A percentile compares a stretch with the other conserved stretches of the same genome.
phyloP scores from a whole-genome alignment of 208 protist genomes.

The Strigomonas culicis region DNA sequence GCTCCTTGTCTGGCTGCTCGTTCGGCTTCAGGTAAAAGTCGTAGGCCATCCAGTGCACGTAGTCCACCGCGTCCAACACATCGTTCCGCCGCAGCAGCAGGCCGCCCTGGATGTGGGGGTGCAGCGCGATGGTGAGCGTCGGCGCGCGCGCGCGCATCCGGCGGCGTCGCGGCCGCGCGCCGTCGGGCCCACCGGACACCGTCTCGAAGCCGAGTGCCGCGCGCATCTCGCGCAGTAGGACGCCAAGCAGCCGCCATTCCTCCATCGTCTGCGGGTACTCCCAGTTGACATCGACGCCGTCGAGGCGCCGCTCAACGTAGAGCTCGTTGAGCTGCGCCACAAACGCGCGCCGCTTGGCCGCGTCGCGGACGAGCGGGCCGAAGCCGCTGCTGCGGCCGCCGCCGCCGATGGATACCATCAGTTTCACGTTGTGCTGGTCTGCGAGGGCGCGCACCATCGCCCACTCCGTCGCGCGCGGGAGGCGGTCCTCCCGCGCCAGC shows the following conservation, averaged over 20 bases:
- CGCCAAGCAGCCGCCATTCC: constrained; percentile 41
- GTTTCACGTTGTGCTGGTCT: constrained; percentile 33
- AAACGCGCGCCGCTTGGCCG: constrained; percentile 20
- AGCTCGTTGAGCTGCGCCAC: constrained; percentile 30
- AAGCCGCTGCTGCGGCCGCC: constrained; percentile 55
- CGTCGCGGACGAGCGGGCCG: constrained; percentile 23
- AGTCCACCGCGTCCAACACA: constrained; percentile 34
- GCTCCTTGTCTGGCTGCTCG: neutral
- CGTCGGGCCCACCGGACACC: neutral
- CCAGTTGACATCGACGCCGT: constrained; percentile 83
- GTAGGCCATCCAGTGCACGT: constrained; percentile 71
- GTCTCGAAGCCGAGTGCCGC: constrained; percentile 14
- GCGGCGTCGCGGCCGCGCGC: neutral
- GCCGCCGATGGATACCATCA: constrained; percentile 67
- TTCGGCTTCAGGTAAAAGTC: constrained; percentile 18
- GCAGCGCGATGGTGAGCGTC: constrained; percentile 36
- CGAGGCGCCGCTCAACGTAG: constrained; percentile 26
- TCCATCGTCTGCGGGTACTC: constrained; percentile 45
- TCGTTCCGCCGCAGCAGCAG: constrained; percentile 19
- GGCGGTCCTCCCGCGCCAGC: constrained; percentile 32
- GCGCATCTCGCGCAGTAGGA: constrained; percentile 31
- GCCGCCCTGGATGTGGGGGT: constrained; percentile 27
- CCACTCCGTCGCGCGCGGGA: constrained; percentile 37
- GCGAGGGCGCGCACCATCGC: constrained; percentile 24
- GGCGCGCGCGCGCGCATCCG: constrained; percentile 8